Evolutionary conservation across 73 alveolate species (phyloP).

Genomic region (Uronychia setigera): DNA sequence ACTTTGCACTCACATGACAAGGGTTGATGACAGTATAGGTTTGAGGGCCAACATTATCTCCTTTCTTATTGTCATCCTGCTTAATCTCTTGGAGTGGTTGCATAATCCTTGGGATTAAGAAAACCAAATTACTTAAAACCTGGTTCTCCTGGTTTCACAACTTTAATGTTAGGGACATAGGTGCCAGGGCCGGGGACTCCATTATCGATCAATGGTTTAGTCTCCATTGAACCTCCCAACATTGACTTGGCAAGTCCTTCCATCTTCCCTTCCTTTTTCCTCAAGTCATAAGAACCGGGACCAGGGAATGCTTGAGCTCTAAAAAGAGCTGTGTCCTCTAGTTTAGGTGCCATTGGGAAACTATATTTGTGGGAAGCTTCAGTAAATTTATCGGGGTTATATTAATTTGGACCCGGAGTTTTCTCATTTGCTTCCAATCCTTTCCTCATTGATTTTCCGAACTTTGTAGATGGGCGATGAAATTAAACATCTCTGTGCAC

Average conservation of each 20-base stretch:
- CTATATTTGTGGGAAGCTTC: conserved; percentile 34
- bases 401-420: conserved; percentile 37
- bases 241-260: conserved; percentile 46
- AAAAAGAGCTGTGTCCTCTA: conserved; percentile 17
- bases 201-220: conserved; percentile 29
- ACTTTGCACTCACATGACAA: neutral
- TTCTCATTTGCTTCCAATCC: conserved; percentile 15
- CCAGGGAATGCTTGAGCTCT: conserved; percentile 41
- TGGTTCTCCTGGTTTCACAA: neutral
- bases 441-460: conserved; percentile 37
- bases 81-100: neutral
- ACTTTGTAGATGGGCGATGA: conserved; percentile 12
- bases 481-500: neutral
- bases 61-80: neutral
- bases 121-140: neutral
- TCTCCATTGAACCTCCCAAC: conserved; percentile 55
- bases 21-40: neutral
- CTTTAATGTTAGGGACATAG: conserved; percentile 18
- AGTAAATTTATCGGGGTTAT: conserved; percentile 20
- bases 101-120: neutral
- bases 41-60: conserved; percentile 6
- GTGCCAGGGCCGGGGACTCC: conserved; percentile 78
- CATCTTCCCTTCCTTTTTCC: conserved; percentile 20
- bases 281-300: conserved; percentile 45
- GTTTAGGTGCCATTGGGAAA: conserved; percentile 17